Evolutionary conservation across 495 filamentous ascomycete species (phyloP).

Genomic region (Hypoxylon intermedium): DNA sequence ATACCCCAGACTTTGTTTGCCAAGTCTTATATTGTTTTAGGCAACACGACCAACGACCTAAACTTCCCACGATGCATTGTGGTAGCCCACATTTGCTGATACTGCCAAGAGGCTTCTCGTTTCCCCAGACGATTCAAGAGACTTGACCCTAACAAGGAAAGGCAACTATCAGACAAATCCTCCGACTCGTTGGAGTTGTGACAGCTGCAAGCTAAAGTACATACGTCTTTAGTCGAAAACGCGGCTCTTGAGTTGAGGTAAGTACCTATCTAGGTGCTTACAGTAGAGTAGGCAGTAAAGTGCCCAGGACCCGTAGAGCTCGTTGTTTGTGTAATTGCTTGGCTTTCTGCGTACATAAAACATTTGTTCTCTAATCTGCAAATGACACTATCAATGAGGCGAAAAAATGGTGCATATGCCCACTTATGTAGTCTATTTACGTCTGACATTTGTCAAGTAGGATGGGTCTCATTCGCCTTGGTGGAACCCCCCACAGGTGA

Average conservation of each 20-base stretch:
- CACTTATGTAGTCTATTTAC: not conserved
- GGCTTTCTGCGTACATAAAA: not conserved
- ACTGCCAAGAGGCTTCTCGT: slow-evolving; percentile 28
- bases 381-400: not conserved
- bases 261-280: no score
- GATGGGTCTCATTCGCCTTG: slow-evolving; percentile 11
- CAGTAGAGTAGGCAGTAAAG: not conserved
- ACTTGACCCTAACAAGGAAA: slow-evolving; percentile 18
- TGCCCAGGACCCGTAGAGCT: slow-evolving; percentile 12
- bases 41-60: slow-evolving; percentile 11
- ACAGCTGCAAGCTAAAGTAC: not conserved
- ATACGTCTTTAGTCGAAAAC: no score
- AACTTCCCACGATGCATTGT: slow-evolving; percentile 24
- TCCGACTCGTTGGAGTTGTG: slow-evolving; percentile 14
- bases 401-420: no score
- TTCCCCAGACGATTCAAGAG: slow-evolving; percentile 23
- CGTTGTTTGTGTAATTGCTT: slow-evolving; percentile 17
- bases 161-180: slow-evolving; percentile 22
- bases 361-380: not conserved
- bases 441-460: slow-evolving; percentile 11
- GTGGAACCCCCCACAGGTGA: slow-evolving; percentile 27
- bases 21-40: slow-evolving; percentile 28
- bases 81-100: slow-evolving; percentile 31
- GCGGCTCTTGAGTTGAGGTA: no score
- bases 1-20: slow-evolving; percentile 34